Percentiles rank a stretch among this genome's conserved stretches.
Conservation (phyloP, 345 rosid genomes). For the Rhodamnia rubescens region DNA sequence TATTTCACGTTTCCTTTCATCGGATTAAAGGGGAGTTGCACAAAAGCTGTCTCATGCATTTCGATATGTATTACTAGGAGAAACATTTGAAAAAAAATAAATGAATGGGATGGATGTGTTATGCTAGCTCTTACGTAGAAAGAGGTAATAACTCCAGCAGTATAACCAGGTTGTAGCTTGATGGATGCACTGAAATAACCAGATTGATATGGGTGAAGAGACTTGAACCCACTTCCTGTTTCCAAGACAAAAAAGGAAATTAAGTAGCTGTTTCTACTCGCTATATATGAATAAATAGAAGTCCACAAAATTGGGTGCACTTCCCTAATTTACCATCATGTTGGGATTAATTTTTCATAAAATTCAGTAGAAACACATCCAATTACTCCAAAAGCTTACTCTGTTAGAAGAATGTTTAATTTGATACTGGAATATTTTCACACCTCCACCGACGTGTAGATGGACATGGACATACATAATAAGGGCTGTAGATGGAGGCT, state of each 20-base stretch:
- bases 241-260: background rate
- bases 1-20: background rate
- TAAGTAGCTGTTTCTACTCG: background rate
- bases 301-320: background rate
- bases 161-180: constrained; percentile 83
- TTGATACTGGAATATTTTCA: background rate
- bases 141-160: constrained; percentile 88
- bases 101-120: background rate
- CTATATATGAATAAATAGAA: background rate
- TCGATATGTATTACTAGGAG: background rate
- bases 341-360: background rate
- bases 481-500: accelerated
- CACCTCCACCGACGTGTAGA: background rate
- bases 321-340: background rate
- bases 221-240: constrained; percentile 94
- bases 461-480: background rate
- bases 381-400: background rate
- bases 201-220: constrained; percentile 43
- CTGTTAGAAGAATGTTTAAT: background rate
- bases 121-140: constrained; percentile 42
- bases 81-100: background rate
- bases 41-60: background rate
- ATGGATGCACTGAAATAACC: constrained; percentile 84
- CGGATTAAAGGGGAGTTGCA: background rate
- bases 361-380: too few species aligned